Percentiles rank a stretch among this genome's conserved stretches.
Evolutionary conservation across 1,139 yeast genomes (phyloP).

Genomic region (Taphrina confusa): DNA sequence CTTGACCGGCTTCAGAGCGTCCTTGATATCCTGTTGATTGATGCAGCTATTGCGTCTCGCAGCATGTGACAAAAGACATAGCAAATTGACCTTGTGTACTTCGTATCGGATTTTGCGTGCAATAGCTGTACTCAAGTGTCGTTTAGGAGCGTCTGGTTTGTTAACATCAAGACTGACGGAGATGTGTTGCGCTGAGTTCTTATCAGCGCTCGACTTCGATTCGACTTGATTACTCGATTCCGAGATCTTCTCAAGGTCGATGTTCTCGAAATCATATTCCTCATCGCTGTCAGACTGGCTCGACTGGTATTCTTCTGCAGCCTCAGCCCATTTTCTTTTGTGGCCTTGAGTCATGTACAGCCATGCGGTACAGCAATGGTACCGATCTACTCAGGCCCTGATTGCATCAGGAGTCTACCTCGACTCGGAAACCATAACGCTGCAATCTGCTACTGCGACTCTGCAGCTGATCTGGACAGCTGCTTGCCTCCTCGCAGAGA

Average conservation of each 20-base stretch:
- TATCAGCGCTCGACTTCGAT: not conserved
- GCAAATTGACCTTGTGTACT: slow-evolving; percentile 63
- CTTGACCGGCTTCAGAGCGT: slow-evolving; percentile 44
- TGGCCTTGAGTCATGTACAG: not conserved
- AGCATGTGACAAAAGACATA: slow-evolving; percentile 65
- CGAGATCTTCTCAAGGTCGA: not conserved
- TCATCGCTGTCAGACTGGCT: not conserved
- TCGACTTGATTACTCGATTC: not conserved
- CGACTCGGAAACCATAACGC: too few species aligned
- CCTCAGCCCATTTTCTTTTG: not conserved
- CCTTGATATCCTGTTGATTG: slow-evolving; percentile 53
- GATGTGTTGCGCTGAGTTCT: not conserved
- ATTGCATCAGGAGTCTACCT: too few species aligned
- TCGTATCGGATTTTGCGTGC: slow-evolving; percentile 57
- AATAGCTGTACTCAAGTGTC: slow-evolving; percentile 50
- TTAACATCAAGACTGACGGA: not conserved
- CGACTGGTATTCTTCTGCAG: not conserved
- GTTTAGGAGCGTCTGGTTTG: too few species aligned
- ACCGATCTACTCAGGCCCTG: too few species aligned
- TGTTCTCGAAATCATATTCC: slow-evolving; percentile 14
- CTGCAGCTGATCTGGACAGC: not conserved
- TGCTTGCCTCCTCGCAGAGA: not conserved
- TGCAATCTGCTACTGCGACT: too few species aligned
- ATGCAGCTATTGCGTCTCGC: slow-evolving; percentile 71
- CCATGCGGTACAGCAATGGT: too few species aligned